These are phyloP conservation scores for Teratosphaeriaceae sp. DNA, from an alignment of 2,329 filamentous ascomycete genomes.

Conservation along the genomic window DNA sequence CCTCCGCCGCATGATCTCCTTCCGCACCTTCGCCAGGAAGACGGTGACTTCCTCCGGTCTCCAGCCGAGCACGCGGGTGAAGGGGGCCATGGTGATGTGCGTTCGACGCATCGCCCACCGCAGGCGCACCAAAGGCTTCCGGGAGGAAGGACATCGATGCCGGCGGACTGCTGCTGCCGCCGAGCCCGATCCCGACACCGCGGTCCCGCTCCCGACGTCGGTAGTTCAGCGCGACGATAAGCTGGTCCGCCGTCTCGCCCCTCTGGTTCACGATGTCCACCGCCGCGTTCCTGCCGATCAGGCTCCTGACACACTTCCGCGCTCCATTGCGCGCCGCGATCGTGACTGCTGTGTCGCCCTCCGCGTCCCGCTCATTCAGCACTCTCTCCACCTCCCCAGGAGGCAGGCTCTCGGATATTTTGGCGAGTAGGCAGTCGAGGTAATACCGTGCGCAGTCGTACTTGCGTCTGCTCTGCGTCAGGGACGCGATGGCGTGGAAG, in stretches of 20 bases:
- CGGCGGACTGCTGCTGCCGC: no score
- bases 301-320: conserved; percentile 63
- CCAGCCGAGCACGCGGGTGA: conserved; percentile 39
- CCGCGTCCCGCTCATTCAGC: conserved; percentile 73
- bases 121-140: background rate
- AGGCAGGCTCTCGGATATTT: conserved; percentile 70
- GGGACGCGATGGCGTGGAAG: conserved; percentile 88
- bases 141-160: background rate
- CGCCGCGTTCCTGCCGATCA: conserved; percentile 69
- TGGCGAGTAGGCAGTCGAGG: conserved; percentile 82
- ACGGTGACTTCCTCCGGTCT: conserved; percentile 39
- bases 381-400: conserved; percentile 70
- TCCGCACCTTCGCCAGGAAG: conserved; percentile 37
- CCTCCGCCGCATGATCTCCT: conserved; percentile 32
- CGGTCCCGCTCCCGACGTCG: conserved; percentile 55
- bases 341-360: conserved; percentile 87
- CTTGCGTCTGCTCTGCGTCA: conserved; percentile 78
- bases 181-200: no score
- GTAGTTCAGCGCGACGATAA: conserved; percentile 69
- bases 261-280: conserved; percentile 77
- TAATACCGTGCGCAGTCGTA: conserved; percentile 90
- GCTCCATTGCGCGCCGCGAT: conserved; percentile 82
- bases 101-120: no score
- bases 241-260: conserved; percentile 75
- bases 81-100: conserved; percentile 35